Evolutionary conservation across 768 basidiomycete species (phyloP), one percentile per base, ranked within the genome.

Genomic region (Boletus reticuloceps): DNA sequence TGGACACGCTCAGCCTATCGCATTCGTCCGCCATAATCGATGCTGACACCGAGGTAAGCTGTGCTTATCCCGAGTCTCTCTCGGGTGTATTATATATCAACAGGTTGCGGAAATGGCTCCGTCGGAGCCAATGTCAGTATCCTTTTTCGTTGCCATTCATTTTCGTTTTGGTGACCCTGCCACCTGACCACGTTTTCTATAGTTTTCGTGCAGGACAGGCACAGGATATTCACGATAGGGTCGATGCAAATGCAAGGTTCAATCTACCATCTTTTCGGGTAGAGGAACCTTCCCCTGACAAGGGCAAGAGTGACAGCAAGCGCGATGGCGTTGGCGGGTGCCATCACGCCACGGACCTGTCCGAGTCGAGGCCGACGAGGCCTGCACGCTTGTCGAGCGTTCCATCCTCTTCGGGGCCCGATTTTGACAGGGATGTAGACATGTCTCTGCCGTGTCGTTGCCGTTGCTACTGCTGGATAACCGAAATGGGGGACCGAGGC

Each of bases 181-280:
- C 50, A 40, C 38, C 47, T 61, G 62, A 62, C 51, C 29, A 48
- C 47, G 14, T 16, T 31, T 17, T 49, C 38, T 65, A 41, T 38
- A 64, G 64, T 54, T 47, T 14, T 27, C 38, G 46, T 51, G 27
- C 55, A 47, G 43, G 39, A 38, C 58, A 54, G 59, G 58, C 52
- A 58, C 62, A 22, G 45, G 27, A 16, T 29, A 4, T 31, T 16
- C 34, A 19, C 12, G 39, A 27, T 12, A 27, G 42, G n/a, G 34
- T 25, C 29, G 16, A 40, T 17, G 37, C 19, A 44, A 55, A 45
- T 25, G 16, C 55, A 56, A 53, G 32, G 56, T 63, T 58, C 54
- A 50, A 56, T 58, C 37, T 64, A 7, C 56, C 58, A 10, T 62
- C 53, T 13, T 56, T 69, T 53, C 55, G 55, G 31, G 42, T 64